These are phyloP conservation scores for Musa beccarii DNA, from an alignment of 176 grass and related monocot species.

Conservation along the genomic window DNA sequence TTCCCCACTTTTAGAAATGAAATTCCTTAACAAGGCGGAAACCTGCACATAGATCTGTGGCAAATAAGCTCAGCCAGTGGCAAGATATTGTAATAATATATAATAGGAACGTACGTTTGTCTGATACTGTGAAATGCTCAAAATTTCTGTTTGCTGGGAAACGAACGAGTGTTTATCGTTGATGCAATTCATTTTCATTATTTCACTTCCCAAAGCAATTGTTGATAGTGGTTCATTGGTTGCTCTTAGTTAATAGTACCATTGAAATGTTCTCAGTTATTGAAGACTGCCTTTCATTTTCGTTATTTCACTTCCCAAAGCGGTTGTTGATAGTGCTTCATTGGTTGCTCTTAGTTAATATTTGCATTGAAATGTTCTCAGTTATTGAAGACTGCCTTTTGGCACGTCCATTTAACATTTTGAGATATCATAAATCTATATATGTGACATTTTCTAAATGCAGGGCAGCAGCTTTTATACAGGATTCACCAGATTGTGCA, in stretches of 20 bases:
- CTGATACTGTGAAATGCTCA: background rate
- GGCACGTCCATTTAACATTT: background rate
- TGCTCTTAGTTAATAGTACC: too few species aligned
- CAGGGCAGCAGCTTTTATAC: slow-evolving; percentile 67
- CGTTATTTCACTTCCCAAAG: background rate
- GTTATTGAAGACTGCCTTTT: background rate
- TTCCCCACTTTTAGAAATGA: too few species aligned
- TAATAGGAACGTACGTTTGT: background rate
- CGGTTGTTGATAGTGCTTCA: background rate
- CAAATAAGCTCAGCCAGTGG: too few species aligned
- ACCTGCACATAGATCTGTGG: too few species aligned
- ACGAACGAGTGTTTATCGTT: too few species aligned
- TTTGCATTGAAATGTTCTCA: background rate
- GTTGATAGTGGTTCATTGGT: too few species aligned
- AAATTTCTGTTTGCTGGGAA: too few species aligned
- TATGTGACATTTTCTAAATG: slow-evolving; percentile 18
- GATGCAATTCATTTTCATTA: background rate
- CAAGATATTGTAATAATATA: too few species aligned
- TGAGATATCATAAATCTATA: background rate
- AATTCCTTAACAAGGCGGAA: too few species aligned
- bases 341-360: background rate
- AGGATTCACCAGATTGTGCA: slow-evolving; percentile 85
- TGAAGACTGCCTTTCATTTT: too few species aligned
- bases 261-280: too few species aligned
- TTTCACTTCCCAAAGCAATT: too few species aligned